Conservation (phyloP, 129 eudicot genomes). For the Artemisia argyi region DNA sequence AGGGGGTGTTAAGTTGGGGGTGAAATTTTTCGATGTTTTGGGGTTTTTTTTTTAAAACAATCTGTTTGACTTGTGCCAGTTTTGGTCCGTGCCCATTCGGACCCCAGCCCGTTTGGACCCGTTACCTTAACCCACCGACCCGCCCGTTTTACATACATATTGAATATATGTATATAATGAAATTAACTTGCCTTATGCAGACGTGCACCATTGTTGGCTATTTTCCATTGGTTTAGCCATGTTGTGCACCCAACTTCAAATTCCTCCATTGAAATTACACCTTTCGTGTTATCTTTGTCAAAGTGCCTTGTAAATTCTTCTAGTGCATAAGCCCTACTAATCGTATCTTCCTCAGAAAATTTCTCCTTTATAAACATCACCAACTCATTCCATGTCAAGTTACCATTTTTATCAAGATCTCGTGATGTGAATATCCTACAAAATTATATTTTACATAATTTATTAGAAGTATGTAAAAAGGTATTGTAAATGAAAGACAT, state of each 20-base stretch:
- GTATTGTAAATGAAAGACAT: too few species aligned
- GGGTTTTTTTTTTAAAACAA: too few species aligned
- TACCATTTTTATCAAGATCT: background rate
- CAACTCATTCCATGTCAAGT: background rate
- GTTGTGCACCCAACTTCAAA: slow-evolving; percentile 7
- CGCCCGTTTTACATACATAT: too few species aligned
- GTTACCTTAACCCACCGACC: too few species aligned
- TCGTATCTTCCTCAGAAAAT: background rate
- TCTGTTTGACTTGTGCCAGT: too few species aligned
- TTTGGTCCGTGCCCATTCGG: too few species aligned
- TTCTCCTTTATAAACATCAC: background rate
- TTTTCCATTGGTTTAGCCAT: slow-evolving; percentile 11
- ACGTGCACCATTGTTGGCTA: background rate
- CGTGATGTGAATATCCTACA: background rate
- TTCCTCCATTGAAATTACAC: background rate
- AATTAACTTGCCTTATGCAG: background rate
- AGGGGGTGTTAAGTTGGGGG: too few species aligned
- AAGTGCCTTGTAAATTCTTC: slow-evolving; percentile 3
- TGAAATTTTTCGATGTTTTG: too few species aligned
- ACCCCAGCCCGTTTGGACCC: too few species aligned
- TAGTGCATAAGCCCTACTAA: background rate
- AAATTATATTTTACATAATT: background rate
- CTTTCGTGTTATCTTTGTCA: background rate
- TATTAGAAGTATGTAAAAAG: too few species aligned
- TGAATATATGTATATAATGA: too few species aligned